A percentile compares a stretch with the other conserved stretches of the same genome.
Conservation (phyloP, 805 yeast genomes). For the Lipomyces anomalus region DNA sequence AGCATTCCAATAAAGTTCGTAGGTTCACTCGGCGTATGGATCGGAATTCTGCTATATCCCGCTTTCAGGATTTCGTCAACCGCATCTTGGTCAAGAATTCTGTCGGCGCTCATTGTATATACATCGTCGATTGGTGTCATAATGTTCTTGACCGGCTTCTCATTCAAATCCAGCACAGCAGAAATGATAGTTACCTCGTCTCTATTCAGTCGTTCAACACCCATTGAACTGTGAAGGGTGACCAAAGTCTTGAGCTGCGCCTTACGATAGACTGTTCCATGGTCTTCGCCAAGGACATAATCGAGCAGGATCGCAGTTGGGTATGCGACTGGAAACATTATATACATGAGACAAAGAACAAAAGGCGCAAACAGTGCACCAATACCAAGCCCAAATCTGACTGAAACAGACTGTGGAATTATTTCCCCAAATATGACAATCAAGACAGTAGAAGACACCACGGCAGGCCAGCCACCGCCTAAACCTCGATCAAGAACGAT, state of each 20-base stretch:
- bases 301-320: slow-evolving; percentile 83
- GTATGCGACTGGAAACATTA: slow-evolving; percentile 86
- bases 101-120: slow-evolving; percentile 79
- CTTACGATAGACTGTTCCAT: slow-evolving; percentile 89
- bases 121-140: slow-evolving; percentile 95
- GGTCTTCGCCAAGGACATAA: slow-evolving; percentile 83
- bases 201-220: slow-evolving; percentile 83
- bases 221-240: slow-evolving; percentile 89
- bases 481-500: slow-evolving; percentile 86
- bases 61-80: slow-evolving; percentile 89
- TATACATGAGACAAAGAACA: slow-evolving; percentile 75
- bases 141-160: slow-evolving; percentile 74
- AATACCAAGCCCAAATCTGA: slow-evolving; percentile 82
- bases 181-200: slow-evolving; percentile 95
- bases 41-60: slow-evolving; percentile 93
- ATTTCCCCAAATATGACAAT: slow-evolving; percentile 95
- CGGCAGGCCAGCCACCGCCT: slow-evolving; percentile 98
- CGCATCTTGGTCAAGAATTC: slow-evolving; percentile 70
- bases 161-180: slow-evolving; percentile 90
- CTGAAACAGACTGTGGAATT: slow-evolving; percentile 91
- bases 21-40: slow-evolving; percentile 84
- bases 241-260: slow-evolving; percentile 91
- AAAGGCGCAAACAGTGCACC: slow-evolving; percentile 90
- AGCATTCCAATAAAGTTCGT: slow-evolving; percentile 91
- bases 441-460: slow-evolving; percentile 83